A percentile compares a stretch with the other conserved stretches of the same genome.
Evolutionary conservation across 306 rosid species (phyloP).

Genomic region (Vigna nakashimae): DNA sequence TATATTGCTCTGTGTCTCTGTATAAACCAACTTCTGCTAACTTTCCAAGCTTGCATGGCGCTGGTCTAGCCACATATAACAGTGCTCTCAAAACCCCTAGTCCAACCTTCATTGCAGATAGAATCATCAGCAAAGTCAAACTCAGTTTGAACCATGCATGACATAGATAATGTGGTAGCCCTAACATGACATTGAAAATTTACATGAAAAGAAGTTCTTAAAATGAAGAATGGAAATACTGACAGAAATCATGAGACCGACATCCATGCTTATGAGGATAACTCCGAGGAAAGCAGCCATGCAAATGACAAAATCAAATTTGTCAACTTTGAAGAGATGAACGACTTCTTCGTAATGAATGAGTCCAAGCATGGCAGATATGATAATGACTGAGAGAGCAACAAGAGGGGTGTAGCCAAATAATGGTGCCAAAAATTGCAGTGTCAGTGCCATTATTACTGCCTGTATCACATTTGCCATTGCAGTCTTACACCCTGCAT

Average conservation of each 20-base stretch:
- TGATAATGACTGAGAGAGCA: slow-evolving; percentile 78
- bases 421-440: slow-evolving; percentile 75
- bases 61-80: slow-evolving; percentile 85
- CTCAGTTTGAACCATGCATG: too few relatives aligned
- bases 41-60: slow-evolving; percentile 78
- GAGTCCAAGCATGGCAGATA: slow-evolving; percentile 85
- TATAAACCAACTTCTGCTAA: slow-evolving; percentile 55
- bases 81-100: slow-evolving; percentile 79
- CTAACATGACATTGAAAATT: too few relatives aligned
- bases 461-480: slow-evolving; percentile 76
- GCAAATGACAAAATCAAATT: slow-evolving; percentile 78
- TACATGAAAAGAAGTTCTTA: too few relatives aligned
- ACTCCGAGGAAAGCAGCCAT: slow-evolving; percentile 77
- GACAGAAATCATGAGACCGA: slow-evolving; percentile 77
- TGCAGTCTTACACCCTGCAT: slow-evolving; percentile 73
- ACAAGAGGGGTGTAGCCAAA: slow-evolving; percentile 87
- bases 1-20: slow-evolving; percentile 77
- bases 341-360: slow-evolving; percentile 54
- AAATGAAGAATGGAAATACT: slow-evolving; percentile 36
- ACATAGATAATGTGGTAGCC: too few relatives aligned
- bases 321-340: slow-evolving; percentile 79
- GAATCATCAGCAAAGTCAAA: not conserved
- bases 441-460: slow-evolving; percentile 60
- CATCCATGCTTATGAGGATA: slow-evolving; percentile 63
- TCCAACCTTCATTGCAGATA: slow-evolving; percentile 57